Evolutionary conservation across 306 rosid genomes (phyloP).

Genomic region (peach (Prunus persica)): Prunus_persica_NCBIv2 NC_034009.1:11241501-11242000

Average conservation of each 20-base stretch:
- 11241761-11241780: not conserved
- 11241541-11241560: not conserved
- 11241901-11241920: not conserved
- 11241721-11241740: not conserved
- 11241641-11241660: fast-evolving
- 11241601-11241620: not conserved
- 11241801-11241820: not conserved
- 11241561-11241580: not conserved
- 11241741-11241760: not conserved
- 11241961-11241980: not conserved
- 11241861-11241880: not conserved
- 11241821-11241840: not conserved
- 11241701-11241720: not conserved
- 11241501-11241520: not conserved
- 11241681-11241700: not conserved
- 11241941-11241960: not conserved
- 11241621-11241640: not conserved
- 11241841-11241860: not conserved
- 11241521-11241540: not conserved
- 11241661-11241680: not conserved
- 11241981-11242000: not conserved
- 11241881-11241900: not conserved
- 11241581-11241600: not conserved
- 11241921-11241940: not conserved
- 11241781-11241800: conserved; percentile 5